A percentile compares a stretch with the other conserved stretches of the same genome.
Conservation (phyloP, 495 filamentous ascomycete genomes). For the Neurospora sp. region DNA sequence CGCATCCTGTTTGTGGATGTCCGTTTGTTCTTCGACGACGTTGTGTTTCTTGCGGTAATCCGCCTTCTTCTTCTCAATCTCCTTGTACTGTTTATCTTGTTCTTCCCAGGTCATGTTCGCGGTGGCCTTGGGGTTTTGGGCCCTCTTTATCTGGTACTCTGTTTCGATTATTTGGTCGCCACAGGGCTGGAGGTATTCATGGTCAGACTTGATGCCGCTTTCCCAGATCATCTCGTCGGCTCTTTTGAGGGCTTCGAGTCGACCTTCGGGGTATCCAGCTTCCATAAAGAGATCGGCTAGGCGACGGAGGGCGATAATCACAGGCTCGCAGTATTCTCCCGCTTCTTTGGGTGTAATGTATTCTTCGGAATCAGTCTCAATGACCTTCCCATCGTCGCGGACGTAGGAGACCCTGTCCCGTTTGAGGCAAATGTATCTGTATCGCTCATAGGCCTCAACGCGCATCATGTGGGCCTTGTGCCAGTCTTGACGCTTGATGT, state of each 20-base stretch:
- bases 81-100: neutral
- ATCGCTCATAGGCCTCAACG: neutral
- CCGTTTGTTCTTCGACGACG: neutral
- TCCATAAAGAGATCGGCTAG: neutral
- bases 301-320: neutral
- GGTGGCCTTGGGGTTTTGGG: neutral
- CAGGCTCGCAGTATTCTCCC: neutral
- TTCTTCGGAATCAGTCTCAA: neutral
- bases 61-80: neutral
- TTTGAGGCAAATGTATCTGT: neutral
- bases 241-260: neutral
- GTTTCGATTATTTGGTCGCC: neutral
- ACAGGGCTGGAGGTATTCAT: neutral
- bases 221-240: neutral
- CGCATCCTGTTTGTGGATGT: neutral
- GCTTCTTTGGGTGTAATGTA: neutral
- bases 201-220: neutral
- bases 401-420: neutral
- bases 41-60: neutral
- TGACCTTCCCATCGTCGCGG: neutral
- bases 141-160: neutral
- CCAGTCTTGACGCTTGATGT: neutral
- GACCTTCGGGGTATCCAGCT: neutral
- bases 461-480: neutral
- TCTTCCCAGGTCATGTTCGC: neutral